phyloP scores from a whole-genome alignment of 139 green algal species.

The Limnomonas spitsbergensis region DNA sequence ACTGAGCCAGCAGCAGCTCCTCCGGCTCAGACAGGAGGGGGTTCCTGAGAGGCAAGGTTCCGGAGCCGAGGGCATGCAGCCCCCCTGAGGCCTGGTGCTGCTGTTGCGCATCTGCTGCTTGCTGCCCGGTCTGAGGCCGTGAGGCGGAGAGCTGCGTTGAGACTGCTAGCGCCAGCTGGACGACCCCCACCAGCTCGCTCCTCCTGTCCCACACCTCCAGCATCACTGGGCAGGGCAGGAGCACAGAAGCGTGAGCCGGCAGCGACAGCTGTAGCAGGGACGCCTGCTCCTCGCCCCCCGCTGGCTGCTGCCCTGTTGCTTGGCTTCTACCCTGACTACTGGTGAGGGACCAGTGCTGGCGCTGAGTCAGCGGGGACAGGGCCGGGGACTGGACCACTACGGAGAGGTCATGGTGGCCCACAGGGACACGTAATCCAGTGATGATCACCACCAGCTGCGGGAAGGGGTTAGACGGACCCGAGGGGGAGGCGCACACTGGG shows the following conservation, averaged over 20 bases:
- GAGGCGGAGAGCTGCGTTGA: too few relatives aligned
- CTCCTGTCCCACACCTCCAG: constrained; percentile 13
- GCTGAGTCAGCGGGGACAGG: neutral
- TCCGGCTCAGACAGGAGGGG: neutral
- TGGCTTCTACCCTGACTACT: neutral
- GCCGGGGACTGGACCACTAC: neutral
- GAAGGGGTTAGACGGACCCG: too few relatives aligned
- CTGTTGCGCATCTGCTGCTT: too few relatives aligned
- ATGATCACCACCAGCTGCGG: too few relatives aligned
- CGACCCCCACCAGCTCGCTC: neutral
- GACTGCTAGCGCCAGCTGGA: neutral
- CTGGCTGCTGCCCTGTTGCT: neutral
- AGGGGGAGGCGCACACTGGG: too few relatives aligned
- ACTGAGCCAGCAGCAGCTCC: neutral
- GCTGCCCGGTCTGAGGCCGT: too few relatives aligned
- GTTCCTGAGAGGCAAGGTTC: constrained; percentile 5
- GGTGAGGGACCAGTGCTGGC: constrained; percentile 1
- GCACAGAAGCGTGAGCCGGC: neutral
- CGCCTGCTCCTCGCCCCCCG: too few relatives aligned
- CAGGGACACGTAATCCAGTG: too few relatives aligned
- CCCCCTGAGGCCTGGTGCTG: neutral
- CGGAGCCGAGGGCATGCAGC: neutral
- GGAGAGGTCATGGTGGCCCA: neutral
- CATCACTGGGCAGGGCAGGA: neutral
- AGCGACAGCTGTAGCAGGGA: neutral